A percentile compares a stretch with the other conserved stretches of the same genome.
Conservation (phyloP, 164 flowering plant genomes). For the Pachysandra terminalis region DNA sequence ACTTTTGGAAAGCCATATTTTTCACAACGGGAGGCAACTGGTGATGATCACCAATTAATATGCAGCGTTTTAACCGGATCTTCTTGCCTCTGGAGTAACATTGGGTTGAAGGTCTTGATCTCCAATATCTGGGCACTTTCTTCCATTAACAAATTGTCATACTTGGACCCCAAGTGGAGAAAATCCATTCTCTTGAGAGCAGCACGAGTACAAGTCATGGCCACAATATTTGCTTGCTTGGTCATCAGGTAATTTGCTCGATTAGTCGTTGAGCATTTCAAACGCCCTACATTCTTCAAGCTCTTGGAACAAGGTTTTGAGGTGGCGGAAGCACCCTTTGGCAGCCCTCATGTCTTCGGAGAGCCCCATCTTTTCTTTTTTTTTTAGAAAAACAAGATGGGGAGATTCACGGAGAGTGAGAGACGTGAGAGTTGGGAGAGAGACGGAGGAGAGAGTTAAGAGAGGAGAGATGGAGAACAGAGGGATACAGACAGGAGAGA, state of each 20-base stretch:
- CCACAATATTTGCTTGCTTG: no score
- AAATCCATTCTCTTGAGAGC: constrained; percentile 96
- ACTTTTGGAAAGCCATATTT: constrained; percentile 99
- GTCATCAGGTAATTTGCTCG: constrained; percentile 99
- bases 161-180: constrained; percentile 87
- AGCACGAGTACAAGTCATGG: constrained; percentile 99
- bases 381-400: no score
- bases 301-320: no score
- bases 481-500: no score
- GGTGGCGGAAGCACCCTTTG: no score
- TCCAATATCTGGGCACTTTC: constrained; percentile 99
- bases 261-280: constrained; percentile 94
- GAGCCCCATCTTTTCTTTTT: no score
- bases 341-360: no score
- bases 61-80: constrained; percentile 94
- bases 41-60: constrained; percentile 98
- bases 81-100: constrained; percentile 96
- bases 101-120: constrained; percentile 95
- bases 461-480: no score
- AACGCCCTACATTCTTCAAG: no score
- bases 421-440: no score
- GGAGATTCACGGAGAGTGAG: no score
- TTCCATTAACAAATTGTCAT: constrained; percentile 97
- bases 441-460: no score
- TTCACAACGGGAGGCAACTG: constrained; percentile 99